Conservation (phyloP, 495 filamentous ascomycete genomes). For the Evernia prunastri region DNA sequence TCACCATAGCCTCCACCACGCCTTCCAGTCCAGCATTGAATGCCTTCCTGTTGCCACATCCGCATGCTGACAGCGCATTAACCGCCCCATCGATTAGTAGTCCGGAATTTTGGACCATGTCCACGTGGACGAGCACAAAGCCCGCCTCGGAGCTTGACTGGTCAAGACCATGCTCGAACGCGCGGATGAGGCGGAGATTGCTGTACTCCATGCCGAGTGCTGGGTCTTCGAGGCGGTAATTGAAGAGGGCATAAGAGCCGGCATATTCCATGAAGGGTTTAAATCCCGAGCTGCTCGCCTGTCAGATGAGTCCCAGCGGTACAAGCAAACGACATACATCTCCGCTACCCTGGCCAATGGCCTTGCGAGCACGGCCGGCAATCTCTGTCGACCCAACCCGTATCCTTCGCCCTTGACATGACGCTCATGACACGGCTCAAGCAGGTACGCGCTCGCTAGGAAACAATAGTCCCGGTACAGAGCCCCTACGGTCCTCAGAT, state of each 20-base stretch:
- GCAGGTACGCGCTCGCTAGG: constrained; percentile 75
- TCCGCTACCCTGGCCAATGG: constrained; percentile 51
- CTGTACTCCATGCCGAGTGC: constrained; percentile 59
- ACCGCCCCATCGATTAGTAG: constrained; percentile 62
- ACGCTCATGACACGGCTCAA: constrained; percentile 85
- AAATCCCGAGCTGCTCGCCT: constrained; percentile 48
- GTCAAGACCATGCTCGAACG: constrained; percentile 81
- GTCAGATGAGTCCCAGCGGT: neutral
- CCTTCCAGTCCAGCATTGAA: constrained; percentile 60
- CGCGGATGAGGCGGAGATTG: constrained; percentile 79
- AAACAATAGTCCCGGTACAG: constrained; percentile 88
- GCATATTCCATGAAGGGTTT: constrained; percentile 95
- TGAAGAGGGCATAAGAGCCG: constrained; percentile 84
- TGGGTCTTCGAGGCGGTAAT: constrained; percentile 68
- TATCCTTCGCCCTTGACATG: constrained; percentile 6
- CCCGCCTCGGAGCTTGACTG: constrained; percentile 84
- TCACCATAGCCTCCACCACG: constrained; percentile 55
- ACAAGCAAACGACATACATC: constrained; percentile 52
- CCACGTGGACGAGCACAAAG: constrained; percentile 76
- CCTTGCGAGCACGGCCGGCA: constrained; percentile 10
- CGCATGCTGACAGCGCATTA: constrained; percentile 55
- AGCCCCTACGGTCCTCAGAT: constrained; percentile 71
- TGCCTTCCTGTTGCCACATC: constrained; percentile 36
- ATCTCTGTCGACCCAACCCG: constrained; percentile 34
- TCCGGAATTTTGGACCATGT: constrained; percentile 76